Evolutionary conservation across 2,329 filamentous ascomycete genomes (phyloP), one percentile per base, ranked within the genome.

Genomic region (Helminthosporium solani): DNA sequence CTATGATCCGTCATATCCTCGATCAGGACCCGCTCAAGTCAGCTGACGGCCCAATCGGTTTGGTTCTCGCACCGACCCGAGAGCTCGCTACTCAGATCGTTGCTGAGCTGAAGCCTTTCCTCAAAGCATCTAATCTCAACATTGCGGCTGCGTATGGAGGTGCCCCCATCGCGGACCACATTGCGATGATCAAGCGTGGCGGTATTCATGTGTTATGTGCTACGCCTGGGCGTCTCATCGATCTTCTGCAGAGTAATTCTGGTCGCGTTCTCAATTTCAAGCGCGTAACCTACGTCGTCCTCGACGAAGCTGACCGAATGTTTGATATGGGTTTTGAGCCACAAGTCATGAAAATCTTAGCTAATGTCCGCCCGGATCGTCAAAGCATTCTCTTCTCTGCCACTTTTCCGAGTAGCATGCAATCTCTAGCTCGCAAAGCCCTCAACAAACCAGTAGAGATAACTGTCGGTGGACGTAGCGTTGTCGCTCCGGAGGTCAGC

Each of bases 291-390:
- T 99, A 97, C 67, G 84, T 96, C 19, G 94, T 99, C 9, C 81
- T 99, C 34, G 94, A 99, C 66, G 94, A 99, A 73, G 94, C 94
- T 38, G 94, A 99, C 71, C 87, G 94, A 52, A 97, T 99, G 94
- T 96, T 97, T 67, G 94, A 99, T 69, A 97, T 99, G 94, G 94
- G 94, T 12, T 99, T 99, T 64, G 92, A 96, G 72, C 92, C 94
- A 2, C 94, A 99, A 70, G 91, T 99, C 43, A 94, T 94, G 83
- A 96, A 95, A 71, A 94, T 99, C 47, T 85, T 97, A 66, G 84
- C 84, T 56, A 96, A 94, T 62, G 87, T 96, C 67, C 86, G 94
- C 38, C 91, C 94, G 0, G 88, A 96, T 67, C 85, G 88, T 40
- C 94, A 99, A 67, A 96, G 90, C 0, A 90, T 97, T 41, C 79